A percentile compares a stretch with the other conserved stretches of the same genome.
phyloP scores from a whole-genome alignment of 495 filamentous ascomycete species.

The Neurospora sp. region DNA sequence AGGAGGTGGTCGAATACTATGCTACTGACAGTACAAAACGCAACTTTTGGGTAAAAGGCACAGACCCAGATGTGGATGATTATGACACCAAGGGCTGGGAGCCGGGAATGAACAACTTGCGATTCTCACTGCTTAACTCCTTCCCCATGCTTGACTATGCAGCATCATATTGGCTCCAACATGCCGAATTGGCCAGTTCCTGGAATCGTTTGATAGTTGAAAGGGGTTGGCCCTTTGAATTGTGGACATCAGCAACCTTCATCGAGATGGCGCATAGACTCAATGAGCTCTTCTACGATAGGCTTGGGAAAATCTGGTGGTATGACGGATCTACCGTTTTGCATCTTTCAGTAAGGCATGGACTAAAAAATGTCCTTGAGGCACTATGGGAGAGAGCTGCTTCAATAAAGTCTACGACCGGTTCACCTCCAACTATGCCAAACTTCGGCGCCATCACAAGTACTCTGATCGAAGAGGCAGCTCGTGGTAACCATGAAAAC shows the following conservation, averaged over 20 bases:
- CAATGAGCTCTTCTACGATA: too few species aligned
- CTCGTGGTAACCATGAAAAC: not conserved
- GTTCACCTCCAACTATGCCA: not conserved
- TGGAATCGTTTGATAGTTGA: not conserved
- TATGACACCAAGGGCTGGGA: too few species aligned
- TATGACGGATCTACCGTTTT: too few species aligned
- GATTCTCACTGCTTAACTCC: not conserved
- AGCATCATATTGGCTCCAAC: not conserved
- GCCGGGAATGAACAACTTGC: too few species aligned
- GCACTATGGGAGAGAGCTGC: not conserved
- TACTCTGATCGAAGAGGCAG: not conserved
- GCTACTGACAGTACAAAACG: too few species aligned
- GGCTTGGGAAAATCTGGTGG: too few species aligned
- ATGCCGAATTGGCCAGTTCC: not conserved
- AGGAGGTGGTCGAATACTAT: slow-evolving; percentile 1
- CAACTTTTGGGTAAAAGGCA: too few species aligned
- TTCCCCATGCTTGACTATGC: not conserved
- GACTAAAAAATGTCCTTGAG: not conserved
- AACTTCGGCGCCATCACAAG: not conserved
- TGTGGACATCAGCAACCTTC: not conserved
- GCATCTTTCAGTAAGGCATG: not conserved
- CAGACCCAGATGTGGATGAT: too few species aligned
- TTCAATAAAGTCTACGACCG: not conserved
- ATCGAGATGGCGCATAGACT: not conserved
- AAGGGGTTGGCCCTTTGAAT: not conserved